Evolutionary conservation across 1,139 yeast species (phyloP), one percentile per base, ranked within the genome.

Genomic region (Pichia sp.): DNA sequence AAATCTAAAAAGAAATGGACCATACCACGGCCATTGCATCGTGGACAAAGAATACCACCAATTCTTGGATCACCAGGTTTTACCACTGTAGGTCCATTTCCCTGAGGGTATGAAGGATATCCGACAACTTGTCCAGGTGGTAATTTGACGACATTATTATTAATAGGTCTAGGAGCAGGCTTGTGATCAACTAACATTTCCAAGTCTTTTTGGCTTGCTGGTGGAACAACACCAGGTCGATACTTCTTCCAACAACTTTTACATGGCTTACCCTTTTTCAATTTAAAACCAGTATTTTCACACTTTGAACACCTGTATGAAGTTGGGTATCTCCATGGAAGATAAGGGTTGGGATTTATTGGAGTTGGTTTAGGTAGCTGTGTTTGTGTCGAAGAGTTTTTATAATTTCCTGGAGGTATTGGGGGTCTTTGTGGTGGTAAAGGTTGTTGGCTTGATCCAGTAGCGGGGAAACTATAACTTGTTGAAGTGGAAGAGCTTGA

Each of bases 21-120:
- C 48, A 72, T 54, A 0, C 96, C 96, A 0, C 74, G 51, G 1
- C 96, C 96, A 41, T 87, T 62, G 57, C 96, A 89, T 43, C 79
- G 65, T 0, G 90, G 90, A 65, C 97, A 89, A 6, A 82, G 56
- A 1, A 71, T 62, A 1, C 96, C 96, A 0, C 96, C 96, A 11
- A 87, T 66, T 26, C 90, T 62, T 0, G 95, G 95, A 54, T 87
- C 95, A 1, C 96, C 96, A 0, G 96, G 95, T 10, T 59, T 63
- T 1, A 85, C 84, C 30, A 77, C 66, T 10, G 75, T 42, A 0
- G 80, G 61, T 10, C 31, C 25, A 10, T 20, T 16, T 10, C 8
- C 29, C 38, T 42, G 43, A 8, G 37, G 43, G n/a, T 27, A 28
- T 23, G 31, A 34, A 11, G 51, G 46, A 30, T 38, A 25, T 12